phyloP scores from a whole-genome alignment of 1,284 basidiomycete genomes.

The Ganoderma boninense region DNA sequence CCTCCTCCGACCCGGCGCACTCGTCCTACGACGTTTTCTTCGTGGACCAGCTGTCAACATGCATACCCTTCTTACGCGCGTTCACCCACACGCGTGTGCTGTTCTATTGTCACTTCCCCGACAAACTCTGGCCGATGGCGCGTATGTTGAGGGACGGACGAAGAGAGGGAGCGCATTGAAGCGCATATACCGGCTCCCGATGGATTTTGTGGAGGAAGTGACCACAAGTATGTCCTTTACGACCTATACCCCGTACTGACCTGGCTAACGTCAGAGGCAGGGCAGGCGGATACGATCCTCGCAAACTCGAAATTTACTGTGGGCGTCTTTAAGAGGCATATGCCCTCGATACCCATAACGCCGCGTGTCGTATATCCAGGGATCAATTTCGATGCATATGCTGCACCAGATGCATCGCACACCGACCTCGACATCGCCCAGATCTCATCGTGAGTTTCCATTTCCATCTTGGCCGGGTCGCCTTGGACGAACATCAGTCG shows the following conservation, averaged over 20 bases:
- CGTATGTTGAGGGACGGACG: slow-evolving; percentile 65
- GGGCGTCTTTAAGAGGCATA: slow-evolving; percentile 80
- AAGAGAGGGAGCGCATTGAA: slow-evolving; percentile 64
- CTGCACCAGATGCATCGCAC: slow-evolving; percentile 47
- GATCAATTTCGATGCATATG: slow-evolving; percentile 83
- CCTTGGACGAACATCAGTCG: background rate
- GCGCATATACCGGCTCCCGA: slow-evolving; percentile 83
- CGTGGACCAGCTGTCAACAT: slow-evolving; percentile 94
- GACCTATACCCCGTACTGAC: background rate
- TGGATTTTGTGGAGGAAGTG: slow-evolving; percentile 90
- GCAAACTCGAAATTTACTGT: slow-evolving; percentile 95
- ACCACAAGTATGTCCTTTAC: slow-evolving; percentile 78
- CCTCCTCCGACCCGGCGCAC: slow-evolving; percentile 57
- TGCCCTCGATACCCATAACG: slow-evolving; percentile 69
- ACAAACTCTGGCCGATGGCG: slow-evolving; percentile 89
- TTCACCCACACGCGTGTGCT: slow-evolving; percentile 81
- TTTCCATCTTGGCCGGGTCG: background rate
- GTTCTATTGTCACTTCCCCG: slow-evolving; percentile 99
- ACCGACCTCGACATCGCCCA: slow-evolving; percentile 61
- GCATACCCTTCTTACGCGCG: slow-evolving; percentile 83
- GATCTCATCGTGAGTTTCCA: slow-evolving; percentile 70
- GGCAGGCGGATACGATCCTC: slow-evolving; percentile 89
- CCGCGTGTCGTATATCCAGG: slow-evolving; percentile 92
- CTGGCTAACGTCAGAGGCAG: slow-evolving; percentile 46
- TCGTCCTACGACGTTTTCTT: slow-evolving; percentile 87